Evolutionary conservation across 352 stramenopile species (phyloP).

Genomic region (Pythium periplocum): DNA sequence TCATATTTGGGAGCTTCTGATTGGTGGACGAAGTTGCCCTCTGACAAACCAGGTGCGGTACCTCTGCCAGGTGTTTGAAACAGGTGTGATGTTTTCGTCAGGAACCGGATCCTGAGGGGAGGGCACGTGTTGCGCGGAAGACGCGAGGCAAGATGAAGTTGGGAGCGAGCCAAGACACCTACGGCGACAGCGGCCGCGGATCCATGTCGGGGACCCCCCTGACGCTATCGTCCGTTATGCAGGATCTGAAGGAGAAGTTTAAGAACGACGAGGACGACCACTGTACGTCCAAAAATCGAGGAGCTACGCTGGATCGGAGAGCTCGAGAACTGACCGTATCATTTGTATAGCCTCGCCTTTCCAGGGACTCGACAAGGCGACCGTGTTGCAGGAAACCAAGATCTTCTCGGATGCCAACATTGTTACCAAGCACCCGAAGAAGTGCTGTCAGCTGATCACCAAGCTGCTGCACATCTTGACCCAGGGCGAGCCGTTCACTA

Average conservation of each 20-base stretch:
- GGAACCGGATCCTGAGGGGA: constrained; percentile 9
- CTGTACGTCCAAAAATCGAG: constrained; percentile 26
- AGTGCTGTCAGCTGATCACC: constrained; percentile 99
- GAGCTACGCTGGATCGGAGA: constrained; percentile 4
- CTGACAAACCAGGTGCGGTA: constrained; percentile 4
- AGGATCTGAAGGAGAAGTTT: constrained; percentile 98
- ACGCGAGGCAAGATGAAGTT: constrained; percentile 44
- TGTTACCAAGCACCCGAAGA: constrained; percentile 95
- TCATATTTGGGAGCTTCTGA: neutral
- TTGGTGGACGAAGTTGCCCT: constrained; percentile 7
- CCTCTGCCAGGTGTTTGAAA: constrained; percentile 1
- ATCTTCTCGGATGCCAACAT: constrained; percentile 98
- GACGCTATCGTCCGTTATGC: constrained; percentile 87
- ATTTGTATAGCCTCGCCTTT: constrained; percentile 82
- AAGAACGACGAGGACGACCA: constrained; percentile 97
- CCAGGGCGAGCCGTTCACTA: constrained; percentile 96
- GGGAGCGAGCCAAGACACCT: constrained; percentile 45
- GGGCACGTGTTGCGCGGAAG: constrained; percentile 14
- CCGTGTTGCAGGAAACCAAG: constrained; percentile 96
- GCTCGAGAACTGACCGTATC: constrained; percentile 2
- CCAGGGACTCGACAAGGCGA: constrained; percentile 93
- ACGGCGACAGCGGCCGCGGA: constrained; percentile 29
- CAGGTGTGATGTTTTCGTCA: constrained; percentile 11
- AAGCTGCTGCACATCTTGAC: constrained; percentile 98
- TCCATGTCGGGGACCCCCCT: constrained; percentile 27